These are phyloP conservation scores for Blastocystis sp. DNA, from an alignment of 352 stramenopile species.

Conservation along the genomic window DNA sequence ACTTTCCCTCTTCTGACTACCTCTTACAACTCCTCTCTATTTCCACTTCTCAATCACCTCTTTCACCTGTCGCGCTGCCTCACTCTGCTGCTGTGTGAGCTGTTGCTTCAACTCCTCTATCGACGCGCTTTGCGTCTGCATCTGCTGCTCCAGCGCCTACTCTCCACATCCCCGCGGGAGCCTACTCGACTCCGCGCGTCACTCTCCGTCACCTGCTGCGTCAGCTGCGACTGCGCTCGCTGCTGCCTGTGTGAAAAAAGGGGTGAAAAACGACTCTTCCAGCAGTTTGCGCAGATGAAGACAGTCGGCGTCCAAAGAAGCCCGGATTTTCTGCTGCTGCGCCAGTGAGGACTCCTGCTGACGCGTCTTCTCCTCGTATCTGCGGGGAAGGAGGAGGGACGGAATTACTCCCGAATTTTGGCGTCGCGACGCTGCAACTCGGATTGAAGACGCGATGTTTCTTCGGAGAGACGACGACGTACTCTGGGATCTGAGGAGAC, in stretches of 20 bases:
- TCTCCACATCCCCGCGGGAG: background rate
- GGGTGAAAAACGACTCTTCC: background rate
- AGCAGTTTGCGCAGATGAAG: background rate
- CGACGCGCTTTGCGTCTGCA: background rate
- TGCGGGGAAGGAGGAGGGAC: background rate
- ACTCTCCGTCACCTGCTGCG: background rate
- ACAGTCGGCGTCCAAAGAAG: background rate
- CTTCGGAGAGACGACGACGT: background rate
- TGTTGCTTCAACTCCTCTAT: conserved; percentile 15
- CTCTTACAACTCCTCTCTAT: background rate
- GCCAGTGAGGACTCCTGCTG: background rate
- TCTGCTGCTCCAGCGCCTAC: conserved; percentile 5
- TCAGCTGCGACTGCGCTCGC: background rate
- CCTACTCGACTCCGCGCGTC: background rate
- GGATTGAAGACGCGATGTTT: conserved; percentile 6
- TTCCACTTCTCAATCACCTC: conserved; percentile 24
- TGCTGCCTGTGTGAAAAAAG: background rate
- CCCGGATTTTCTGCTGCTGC: background rate
- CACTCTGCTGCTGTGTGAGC: background rate
- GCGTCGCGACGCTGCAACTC: conserved; percentile 11
- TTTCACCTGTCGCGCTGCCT: background rate
- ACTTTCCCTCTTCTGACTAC: conserved; percentile 38
- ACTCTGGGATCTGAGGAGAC: background rate
- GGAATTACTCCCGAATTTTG: background rate
- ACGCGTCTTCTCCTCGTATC: background rate